Percentiles rank a stretch among this genome's conserved stretches.
phyloP scores from a whole-genome alignment of 2,329 filamentous ascomycete species.

The Tympanopsis confertula region DNA sequence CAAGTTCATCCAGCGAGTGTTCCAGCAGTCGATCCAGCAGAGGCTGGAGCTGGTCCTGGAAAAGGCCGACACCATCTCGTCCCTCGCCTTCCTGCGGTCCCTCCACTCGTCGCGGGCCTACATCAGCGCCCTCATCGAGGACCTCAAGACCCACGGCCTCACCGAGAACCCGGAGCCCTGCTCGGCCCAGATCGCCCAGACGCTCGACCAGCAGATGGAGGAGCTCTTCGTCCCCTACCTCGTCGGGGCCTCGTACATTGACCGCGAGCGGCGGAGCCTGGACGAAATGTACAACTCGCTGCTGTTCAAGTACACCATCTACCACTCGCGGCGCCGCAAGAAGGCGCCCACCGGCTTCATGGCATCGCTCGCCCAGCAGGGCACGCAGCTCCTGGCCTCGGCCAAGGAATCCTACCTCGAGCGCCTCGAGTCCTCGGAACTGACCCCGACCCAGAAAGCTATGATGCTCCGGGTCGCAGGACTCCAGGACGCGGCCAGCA shows the following conservation, averaged over 20 bases:
- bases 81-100: conserved; percentile 79
- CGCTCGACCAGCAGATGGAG: conserved; percentile 61
- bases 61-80: conserved; percentile 85
- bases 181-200: conserved; percentile 73
- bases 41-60: conserved; percentile 89
- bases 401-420: conserved; percentile 88
- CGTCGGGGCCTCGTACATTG: conserved; percentile 53
- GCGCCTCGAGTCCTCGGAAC: conserved; percentile 74
- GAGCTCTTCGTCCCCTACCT: conserved; percentile 68
- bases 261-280: conserved; percentile 55
- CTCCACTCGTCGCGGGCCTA: conserved; percentile 84
- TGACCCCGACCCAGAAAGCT: conserved; percentile 76
- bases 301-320: conserved; percentile 96
- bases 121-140: conserved; percentile 77
- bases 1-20: conserved; percentile 89
- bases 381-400: conserved; percentile 75
- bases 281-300: conserved; percentile 82
- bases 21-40: conserved; percentile 96
- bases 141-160: conserved; percentile 83
- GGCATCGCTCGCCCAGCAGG: conserved; percentile 82
- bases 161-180: conserved; percentile 91
- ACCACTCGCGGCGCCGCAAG: conserved; percentile 73
- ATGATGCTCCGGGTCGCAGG: conserved; percentile 87
- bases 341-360: conserved; percentile 88
- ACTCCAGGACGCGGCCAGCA: conserved; percentile 56